Evolutionary conservation across 805 yeast genomes (phyloP).

Genomic region (Saccharomyces paradoxus): DNA sequence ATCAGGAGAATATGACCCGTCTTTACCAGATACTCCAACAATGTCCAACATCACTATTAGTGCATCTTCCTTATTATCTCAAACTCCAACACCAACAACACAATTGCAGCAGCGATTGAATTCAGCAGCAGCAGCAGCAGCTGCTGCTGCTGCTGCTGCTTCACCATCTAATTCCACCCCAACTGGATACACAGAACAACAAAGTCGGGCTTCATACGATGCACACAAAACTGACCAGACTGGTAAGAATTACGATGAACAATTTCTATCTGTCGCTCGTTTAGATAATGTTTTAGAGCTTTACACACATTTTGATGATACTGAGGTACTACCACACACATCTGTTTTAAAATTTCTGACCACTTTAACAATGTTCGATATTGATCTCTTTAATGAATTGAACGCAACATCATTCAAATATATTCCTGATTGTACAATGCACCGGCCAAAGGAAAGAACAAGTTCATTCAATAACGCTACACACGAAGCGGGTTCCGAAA

Average conservation of each 20-base stretch:
- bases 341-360: slow-evolving; percentile 22
- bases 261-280: slow-evolving; percentile 5
- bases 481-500: slow-evolving; percentile 8
- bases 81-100: neutral
- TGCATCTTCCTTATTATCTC: neutral
- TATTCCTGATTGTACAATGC: slow-evolving; percentile 10
- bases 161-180: neutral
- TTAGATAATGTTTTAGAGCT: slow-evolving; percentile 19
- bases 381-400: slow-evolving; percentile 19
- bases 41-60: neutral
- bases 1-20: neutral
- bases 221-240: neutral
- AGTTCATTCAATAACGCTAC: neutral
- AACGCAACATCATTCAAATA: slow-evolving; percentile 18
- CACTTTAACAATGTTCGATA: slow-evolving; percentile 21
- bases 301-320: slow-evolving; percentile 19
- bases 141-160: neutral
- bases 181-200: neutral
- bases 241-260: neutral
- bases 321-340: slow-evolving; percentile 24
- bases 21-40: neutral
- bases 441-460: neutral
- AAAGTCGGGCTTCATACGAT: neutral
- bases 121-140: neutral
- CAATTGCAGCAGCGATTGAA: neutral